These are phyloP conservation scores for Aspergillus sclerotioniger DNA, from an alignment of 495 filamentous ascomycete genomes.

Conservation along the genomic window DNA sequence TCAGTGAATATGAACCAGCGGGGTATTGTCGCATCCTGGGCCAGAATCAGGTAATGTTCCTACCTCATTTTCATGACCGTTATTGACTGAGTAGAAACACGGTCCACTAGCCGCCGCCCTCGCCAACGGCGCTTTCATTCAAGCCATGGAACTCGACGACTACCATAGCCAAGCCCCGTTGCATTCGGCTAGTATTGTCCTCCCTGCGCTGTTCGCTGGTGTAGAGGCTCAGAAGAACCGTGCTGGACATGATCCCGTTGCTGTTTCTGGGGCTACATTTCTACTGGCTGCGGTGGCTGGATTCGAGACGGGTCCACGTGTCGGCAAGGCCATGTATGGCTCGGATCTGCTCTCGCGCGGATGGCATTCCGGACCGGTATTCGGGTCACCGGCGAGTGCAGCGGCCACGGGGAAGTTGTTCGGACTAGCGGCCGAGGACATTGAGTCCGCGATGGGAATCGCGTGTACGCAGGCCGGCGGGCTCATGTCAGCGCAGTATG, in stretches of 20 bases:
- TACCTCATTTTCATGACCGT: not conserved
- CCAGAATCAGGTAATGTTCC: slow-evolving; percentile 22
- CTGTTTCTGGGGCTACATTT: slow-evolving; percentile 20
- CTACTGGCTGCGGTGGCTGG: slow-evolving; percentile 39
- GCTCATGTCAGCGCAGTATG: slow-evolving; percentile 45
- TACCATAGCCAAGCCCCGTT: slow-evolving; percentile 39
- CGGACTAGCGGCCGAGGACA: slow-evolving; percentile 23
- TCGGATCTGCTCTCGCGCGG: slow-evolving; percentile 36
- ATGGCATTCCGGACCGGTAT: slow-evolving; percentile 48
- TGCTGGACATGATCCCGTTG: not conserved
- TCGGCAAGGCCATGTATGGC: slow-evolving; percentile 40
- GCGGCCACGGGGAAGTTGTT: slow-evolving; percentile 41
- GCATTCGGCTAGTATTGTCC: slow-evolving; percentile 32
- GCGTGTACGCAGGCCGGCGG: slow-evolving; percentile 44
- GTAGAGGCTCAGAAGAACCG: slow-evolving; percentile 7
- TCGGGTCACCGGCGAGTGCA: slow-evolving; percentile 40
- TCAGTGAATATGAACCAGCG: slow-evolving; percentile 32
- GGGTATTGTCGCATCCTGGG: slow-evolving; percentile 34
- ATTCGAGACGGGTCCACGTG: slow-evolving; percentile 39
- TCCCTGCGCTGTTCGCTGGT: slow-evolving; percentile 43
- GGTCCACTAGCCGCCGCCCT: slow-evolving; percentile 37
- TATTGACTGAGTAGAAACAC: slow-evolving; percentile 11
- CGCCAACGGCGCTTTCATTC: slow-evolving; percentile 43
- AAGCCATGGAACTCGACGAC: slow-evolving; percentile 45
- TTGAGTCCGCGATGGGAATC: slow-evolving; percentile 40